These are phyloP conservation scores for Myriosclerotinia curreyana DNA, from an alignment of 2,329 filamentous ascomycete species.

Conservation along the genomic window DNA sequence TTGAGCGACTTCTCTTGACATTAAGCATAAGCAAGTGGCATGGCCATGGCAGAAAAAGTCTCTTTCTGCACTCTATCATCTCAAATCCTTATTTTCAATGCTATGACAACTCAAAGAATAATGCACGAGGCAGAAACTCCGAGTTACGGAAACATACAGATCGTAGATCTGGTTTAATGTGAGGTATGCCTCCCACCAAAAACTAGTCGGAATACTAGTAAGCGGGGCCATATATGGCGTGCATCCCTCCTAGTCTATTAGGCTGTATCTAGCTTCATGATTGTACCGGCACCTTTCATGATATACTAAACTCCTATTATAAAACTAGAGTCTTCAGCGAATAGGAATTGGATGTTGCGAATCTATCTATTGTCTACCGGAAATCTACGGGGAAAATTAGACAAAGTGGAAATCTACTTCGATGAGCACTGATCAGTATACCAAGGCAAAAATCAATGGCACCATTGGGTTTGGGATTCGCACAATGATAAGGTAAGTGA, in stretches of 20 bases:
- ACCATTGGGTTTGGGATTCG: not conserved
- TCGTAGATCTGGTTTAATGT: not conserved
- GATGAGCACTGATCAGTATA: not conserved
- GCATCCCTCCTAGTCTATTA: not conserved
- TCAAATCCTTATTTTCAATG: too few relatives aligned
- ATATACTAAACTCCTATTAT: too few relatives aligned
- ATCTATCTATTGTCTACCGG: too few relatives aligned
- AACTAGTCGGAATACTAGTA: not conserved
- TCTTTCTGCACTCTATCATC: not conserved
- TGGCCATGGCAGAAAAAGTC: not conserved
- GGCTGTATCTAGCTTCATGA: not conserved
- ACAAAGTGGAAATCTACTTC: not conserved
- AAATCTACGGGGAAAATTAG: too few relatives aligned
- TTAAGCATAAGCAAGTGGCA: too few relatives aligned
- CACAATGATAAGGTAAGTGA: not conserved
- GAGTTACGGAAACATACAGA: not conserved
- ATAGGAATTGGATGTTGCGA: too few relatives aligned
- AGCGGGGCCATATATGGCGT: not conserved
- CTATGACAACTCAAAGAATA: not conserved
- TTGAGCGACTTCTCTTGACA: not conserved
- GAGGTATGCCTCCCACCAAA: too few relatives aligned
- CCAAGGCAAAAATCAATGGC: not conserved
- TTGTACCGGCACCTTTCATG: not conserved
- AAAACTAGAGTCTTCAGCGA: too few relatives aligned
- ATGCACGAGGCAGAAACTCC: not conserved